Base-by-base conservation (phyloP, 768 basidiomycete species). In the Russula brevipes region DNA sequence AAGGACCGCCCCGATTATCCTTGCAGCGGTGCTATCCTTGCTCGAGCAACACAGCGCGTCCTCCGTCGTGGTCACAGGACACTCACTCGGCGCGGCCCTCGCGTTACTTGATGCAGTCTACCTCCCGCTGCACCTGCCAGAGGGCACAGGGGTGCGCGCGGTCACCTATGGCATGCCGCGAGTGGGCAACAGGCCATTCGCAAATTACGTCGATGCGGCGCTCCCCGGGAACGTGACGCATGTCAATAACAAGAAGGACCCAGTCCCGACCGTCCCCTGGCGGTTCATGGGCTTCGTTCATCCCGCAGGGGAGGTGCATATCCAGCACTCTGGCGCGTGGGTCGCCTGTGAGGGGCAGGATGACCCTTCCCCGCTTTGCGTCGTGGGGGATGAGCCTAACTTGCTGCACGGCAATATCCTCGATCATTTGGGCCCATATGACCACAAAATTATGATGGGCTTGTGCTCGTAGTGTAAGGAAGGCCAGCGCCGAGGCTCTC, bases 131-230 rank as follows among this genome's bases (percentile, higher is more conserved):
- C 68, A 75, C 60, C 71, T 76, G 2, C 73, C 73, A 0, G 67
- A 68, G 10, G 64, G 51, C 60, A 71, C 67, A 41, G 57, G 59
- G 74, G 73, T 83, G 57, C 79, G 76, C 57, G 73, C 76, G 3
- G 72, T 81, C 49, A 81, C 80, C 0, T 83, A 76, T 66, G 81
- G 80, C 3, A 79, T 77, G 41, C 82, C 82, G 9, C 77, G 82
- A 39, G 81, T 84, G 19, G 82, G 82, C 6, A 82, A 81, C 68
- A 53, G 71, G 1, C 78, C 74, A 17, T 85, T 79, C 65, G 83
- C 78, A n/a, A 39, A 63, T 41, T 69, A 68, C 49, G 65, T 73
- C 35, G 69, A 69, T 49, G 45, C 57, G 44, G 39, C 31, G 39
- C 19, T 46, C n/a, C 16, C 47, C 24, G 24, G 42, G 6, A 14